Conservation (phyloP, 2,329 filamentous ascomycete species). For the Chaetomium sp. region DNA sequence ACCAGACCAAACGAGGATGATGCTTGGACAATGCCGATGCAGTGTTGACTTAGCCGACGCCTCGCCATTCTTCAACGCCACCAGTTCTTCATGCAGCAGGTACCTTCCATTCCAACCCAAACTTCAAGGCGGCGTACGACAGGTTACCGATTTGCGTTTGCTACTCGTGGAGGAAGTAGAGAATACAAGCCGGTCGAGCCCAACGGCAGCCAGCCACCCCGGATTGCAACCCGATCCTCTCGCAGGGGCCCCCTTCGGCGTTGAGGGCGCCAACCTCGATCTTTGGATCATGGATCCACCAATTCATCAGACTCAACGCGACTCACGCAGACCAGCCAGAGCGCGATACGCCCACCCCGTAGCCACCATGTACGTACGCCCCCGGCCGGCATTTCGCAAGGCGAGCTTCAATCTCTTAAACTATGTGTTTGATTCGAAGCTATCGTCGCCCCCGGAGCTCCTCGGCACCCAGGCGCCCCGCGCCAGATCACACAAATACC, state of each 20-base stretch:
- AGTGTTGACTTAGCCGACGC: constrained; percentile 24
- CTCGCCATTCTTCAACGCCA: constrained; percentile 25
- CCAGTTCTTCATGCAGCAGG: constrained; percentile 28
- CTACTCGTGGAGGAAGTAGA: constrained; percentile 10
- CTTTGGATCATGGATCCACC: background rate
- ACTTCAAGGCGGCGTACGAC: constrained; percentile 17
- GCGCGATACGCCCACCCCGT: background rate
- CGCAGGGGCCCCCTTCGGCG: constrained; percentile 5
- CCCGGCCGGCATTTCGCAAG: background rate
- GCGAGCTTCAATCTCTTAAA: background rate
- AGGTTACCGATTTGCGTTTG: constrained; percentile 14
- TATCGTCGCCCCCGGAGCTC: background rate
- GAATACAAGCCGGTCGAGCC: constrained; percentile 29
- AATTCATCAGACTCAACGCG: background rate
- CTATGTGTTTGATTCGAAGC: background rate
- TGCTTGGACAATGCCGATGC: constrained; percentile 27
- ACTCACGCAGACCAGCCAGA: background rate
- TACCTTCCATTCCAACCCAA: constrained; percentile 20
- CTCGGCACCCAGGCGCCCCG: background rate
- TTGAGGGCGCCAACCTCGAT: background rate
- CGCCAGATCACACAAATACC: background rate
- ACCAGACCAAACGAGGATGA: constrained; percentile 20
- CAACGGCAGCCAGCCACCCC: constrained; percentile 25
- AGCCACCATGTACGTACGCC: background rate
- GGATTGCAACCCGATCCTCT: constrained; percentile 32